Evolutionary conservation across 2,329 filamentous ascomycete genomes (phyloP).

Genomic region (Pyrenophora graminea): DNA sequence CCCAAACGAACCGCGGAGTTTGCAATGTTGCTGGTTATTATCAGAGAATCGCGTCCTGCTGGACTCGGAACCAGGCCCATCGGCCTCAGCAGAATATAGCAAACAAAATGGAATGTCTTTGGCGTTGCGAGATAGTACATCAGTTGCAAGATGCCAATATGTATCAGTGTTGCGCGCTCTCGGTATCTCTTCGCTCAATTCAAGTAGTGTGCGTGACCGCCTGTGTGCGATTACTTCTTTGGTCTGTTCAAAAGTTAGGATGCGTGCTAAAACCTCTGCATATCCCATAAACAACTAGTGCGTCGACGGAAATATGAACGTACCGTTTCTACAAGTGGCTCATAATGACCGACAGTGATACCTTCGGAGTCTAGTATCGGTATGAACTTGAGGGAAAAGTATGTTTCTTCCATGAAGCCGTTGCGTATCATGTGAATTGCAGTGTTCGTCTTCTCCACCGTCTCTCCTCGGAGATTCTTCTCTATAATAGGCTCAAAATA

Average conservation of each 20-base stretch:
- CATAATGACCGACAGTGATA: conserved; percentile 72
- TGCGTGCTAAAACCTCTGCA: too few relatives aligned
- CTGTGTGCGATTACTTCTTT: conserved; percentile 13
- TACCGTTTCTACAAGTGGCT: conserved; percentile 78
- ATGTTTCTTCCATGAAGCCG: conserved; percentile 73
- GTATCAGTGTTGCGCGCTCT: conserved; percentile 68
- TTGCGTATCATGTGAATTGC: conserved; percentile 70
- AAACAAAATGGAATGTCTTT: conserved; percentile 44
- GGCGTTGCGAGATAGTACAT: conserved; percentile 71
- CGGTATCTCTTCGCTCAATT: conserved; percentile 65
- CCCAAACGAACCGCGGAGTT: conserved; percentile 31
- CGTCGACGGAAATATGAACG: conserved; percentile 12
- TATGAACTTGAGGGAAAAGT: conserved; percentile 78
- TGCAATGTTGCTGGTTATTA: conserved; percentile 18
- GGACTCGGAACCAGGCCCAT: conserved; percentile 4
- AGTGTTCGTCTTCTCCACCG: conserved; percentile 62
- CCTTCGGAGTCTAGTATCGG: conserved; percentile 73
- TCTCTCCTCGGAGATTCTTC: conserved; percentile 27
- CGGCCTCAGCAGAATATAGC: conserved; percentile 30
- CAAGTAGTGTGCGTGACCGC: conserved; percentile 17
- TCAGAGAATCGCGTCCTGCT: conserved; percentile 14
- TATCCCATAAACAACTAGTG: too few relatives aligned
- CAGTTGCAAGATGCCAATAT: conserved; percentile 71
- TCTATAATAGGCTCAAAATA: conserved; percentile 31
- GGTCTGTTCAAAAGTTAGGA: conserved; percentile 14